Base-by-base conservation (phyloP, 306 rosid species). In the Citrullus mucosospermus region DNA sequence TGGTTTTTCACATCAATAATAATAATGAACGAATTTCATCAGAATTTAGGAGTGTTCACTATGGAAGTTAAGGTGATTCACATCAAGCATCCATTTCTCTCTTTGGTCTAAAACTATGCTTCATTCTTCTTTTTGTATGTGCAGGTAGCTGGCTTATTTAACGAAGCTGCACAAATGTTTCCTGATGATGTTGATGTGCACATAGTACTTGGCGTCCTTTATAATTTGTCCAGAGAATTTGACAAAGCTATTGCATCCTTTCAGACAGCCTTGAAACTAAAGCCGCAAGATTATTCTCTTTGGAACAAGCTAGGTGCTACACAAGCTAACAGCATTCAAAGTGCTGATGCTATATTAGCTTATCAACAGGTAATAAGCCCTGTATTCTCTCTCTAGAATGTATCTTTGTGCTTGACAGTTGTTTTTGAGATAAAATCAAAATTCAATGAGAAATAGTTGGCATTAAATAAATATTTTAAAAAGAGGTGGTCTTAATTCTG, bases 221-320 rank as follows among this genome's bases (percentile, higher is more conserved):
- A 91, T 81, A 95, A 95, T 83, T 86, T 95, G 72, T 90, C 97
- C 44, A 90, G 98, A 86, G 98, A 95, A 79, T 95, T 86, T 85
- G 99, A 92, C 84, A 91, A 85, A 88, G 99, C 99, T 79, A 89
- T 95, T 72, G 85, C 77, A 32, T 88, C 98, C 84, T 92, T 95
- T 82, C 88, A 87, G 83, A 89, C 89, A 69, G 99, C 99, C 66
- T 85, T 95, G 84, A 91, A 89, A 85, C 90, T 95, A 79, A 91
- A 91, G 85, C 98, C 99, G 1, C 92, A 88, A 14, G 99, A 95
- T 84, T 95, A 95, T 85, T 95, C 99, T 83, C 93, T 95, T 39
- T 95, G 99, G 99, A 95, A 95, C 90, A 95, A 95, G 93, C 96
- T 95, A 82, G 99, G 99, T 82, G 99, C 99, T 75, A 92, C 99